Evolutionary conservation across 805 yeast species (phyloP), one percentile per base, ranked within the genome.

Genomic region (Kazachstania kunashirensis): DNA sequence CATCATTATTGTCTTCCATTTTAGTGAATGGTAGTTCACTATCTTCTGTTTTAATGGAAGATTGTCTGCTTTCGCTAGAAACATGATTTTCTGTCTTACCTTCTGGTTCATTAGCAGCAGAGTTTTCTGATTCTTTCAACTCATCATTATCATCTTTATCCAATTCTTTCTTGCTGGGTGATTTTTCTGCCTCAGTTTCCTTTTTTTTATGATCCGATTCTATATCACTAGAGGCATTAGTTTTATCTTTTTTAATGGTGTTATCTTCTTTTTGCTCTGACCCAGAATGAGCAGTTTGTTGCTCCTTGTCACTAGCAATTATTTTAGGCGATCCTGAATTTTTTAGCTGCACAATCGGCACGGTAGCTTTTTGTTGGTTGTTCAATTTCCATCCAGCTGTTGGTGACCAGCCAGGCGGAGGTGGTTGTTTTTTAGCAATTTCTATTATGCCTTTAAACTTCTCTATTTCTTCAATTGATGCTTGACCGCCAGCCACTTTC

Each of bases 391-490:
- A 14, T n/a, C 6, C 14, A 18, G 23, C 4, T 6, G 30, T 11
- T 15, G 36, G 24, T 15, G n/a, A 51, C 55, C 63, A 61, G 6
- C 55, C 53, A 47, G 76, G 41, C 57, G 76, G 43, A 1, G 64
- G 55, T 1, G 86, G 84, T 86, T 80, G 79, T 20, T 70, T 75
- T 43, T 81, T 70, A 0, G 96, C 96, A 37, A 76, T 66, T 41
- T 75, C 77, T 39, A 89, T 85, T 48, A 82, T 83, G 15, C 71
- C 77, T 56, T 88, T 95, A 55, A 89, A 89, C 31, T 74, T 77
- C 17, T 73, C 63, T 13, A 89, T 80, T 55, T 85, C 89, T 6
- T 70, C 77, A 5, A 74, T 71, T 1, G 76, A 57, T 0, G 96
- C 95, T 17, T 66, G 68, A 4, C 95, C 95, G 38, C 79, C 71